These are phyloP conservation scores for Fusarium zealandicum DNA, from an alignment of 2,329 filamentous ascomycete genomes.

Conservation along the genomic window DNA sequence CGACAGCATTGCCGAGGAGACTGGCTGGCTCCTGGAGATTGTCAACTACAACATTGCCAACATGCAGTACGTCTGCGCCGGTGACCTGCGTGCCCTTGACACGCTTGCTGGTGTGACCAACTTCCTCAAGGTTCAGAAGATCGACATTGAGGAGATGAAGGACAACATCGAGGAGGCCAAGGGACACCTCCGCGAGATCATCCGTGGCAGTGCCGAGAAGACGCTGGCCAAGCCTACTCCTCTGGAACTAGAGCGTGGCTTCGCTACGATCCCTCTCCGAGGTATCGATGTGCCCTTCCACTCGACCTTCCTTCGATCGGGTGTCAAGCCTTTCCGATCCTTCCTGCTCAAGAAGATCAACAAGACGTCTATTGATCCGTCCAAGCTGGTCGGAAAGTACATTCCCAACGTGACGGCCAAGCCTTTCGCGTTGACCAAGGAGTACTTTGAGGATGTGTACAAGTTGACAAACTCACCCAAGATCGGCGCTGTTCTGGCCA, in stretches of 20 bases:
- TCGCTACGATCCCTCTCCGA: constrained; percentile 94
- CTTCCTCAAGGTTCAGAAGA: constrained; percentile 95
- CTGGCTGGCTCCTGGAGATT: constrained; percentile 95
- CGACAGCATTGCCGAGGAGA: constrained; percentile 91
- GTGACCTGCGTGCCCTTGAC: constrained; percentile 74
- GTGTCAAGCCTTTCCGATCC: constrained; percentile 97
- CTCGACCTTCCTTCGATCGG: constrained; percentile 95
- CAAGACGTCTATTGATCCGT: constrained; percentile 97
- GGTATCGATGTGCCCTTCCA: constrained; percentile 99
- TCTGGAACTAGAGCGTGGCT: constrained; percentile 89
- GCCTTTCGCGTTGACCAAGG: constrained; percentile 94
- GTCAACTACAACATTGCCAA: constrained; percentile 92
- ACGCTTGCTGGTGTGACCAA: constrained; percentile 84
- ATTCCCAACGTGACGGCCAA: constrained; percentile 98
- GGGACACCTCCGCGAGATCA: constrained; percentile 87
- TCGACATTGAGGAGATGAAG: constrained; percentile 94
- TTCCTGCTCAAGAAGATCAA: constrained; percentile 99
- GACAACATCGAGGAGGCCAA: constrained; percentile 91
- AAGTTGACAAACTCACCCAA: constrained; percentile 83
- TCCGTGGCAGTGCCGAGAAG: constrained; percentile 84
- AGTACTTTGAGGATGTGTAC: constrained; percentile 99
- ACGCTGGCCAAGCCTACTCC: constrained; percentile 89
- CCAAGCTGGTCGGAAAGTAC: constrained; percentile 97
- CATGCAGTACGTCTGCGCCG: constrained; percentile 77
- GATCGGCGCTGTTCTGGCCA: constrained; percentile 82